A percentile compares a stretch with the other conserved stretches of the same genome.
These are phyloP conservation scores for Talaromyces funiculosus DNA, from an alignment of 2,329 filamentous ascomycete genomes.

Conservation along the genomic window DNA sequence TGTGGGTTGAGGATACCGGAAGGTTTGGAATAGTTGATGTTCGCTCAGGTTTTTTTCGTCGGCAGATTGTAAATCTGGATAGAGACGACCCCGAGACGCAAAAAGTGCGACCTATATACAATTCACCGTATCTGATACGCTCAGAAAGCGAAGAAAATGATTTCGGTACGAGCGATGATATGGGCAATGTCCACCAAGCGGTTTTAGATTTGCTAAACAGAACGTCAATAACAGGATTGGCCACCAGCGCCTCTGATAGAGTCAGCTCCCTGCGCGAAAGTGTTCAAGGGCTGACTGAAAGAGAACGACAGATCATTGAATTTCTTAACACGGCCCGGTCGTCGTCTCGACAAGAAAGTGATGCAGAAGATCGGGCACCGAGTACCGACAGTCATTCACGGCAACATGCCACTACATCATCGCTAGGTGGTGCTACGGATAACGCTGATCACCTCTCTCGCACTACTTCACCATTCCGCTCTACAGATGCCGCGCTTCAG, in stretches of 20 bases:
- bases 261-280: slow-evolving; percentile 27
- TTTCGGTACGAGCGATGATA: slow-evolving; percentile 18
- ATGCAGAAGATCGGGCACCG: slow-evolving; percentile 24
- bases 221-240: slow-evolving; percentile 17
- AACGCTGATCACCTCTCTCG: slow-evolving; percentile 26
- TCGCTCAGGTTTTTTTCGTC: slow-evolving; percentile 41
- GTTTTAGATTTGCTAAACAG: slow-evolving; percentile 25
- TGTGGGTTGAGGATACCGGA: slow-evolving; percentile 84
- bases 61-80: slow-evolving; percentile 39
- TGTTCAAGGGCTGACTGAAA: slow-evolving; percentile 35
- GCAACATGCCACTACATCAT: slow-evolving; percentile 23
- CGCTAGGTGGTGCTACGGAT: slow-evolving; percentile 26
- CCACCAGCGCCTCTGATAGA: slow-evolving; percentile 21
- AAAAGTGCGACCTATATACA: slow-evolving; percentile 27
- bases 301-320: slow-evolving; percentile 40
- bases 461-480: slow-evolving; percentile 29
- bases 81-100: slow-evolving; percentile 29
- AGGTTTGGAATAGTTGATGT: slow-evolving; percentile 44
- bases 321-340: slow-evolving; percentile 39
- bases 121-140: slow-evolving; percentile 20
- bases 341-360: slow-evolving; percentile 31
- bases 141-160: slow-evolving; percentile 17
- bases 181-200: slow-evolving; percentile 21
- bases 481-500: slow-evolving; percentile 23
- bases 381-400: slow-evolving; percentile 26